Base-by-base conservation (phyloP, 306 rosid genomes). In the Fragaria vesca region DNA sequence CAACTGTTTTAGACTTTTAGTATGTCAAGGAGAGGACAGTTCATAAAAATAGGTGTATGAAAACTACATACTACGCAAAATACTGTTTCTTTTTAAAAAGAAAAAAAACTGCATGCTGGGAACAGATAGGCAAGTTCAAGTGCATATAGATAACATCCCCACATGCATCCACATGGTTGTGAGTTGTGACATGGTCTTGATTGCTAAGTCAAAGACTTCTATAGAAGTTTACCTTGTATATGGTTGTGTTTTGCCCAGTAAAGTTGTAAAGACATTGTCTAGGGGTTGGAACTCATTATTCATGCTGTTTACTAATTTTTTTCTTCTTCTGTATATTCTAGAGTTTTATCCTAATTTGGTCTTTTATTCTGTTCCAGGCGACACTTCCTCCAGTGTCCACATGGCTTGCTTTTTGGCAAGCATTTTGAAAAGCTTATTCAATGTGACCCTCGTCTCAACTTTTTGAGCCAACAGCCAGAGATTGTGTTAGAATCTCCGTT, bases 351-450 rank as follows among this genome's bases (percentile, higher is more conserved):
- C 11, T 78, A 28, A 79, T 75, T 36, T 38, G 36, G 67, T 40
- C 28, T 36, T 68, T 61, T 47, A 34, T 74, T 36, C 73, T 84
- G 78, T 74, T 34, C 36, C 13, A 92, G 97, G 92, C 87, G 78
- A 51, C 96, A 92, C 84, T 89, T 87, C 77, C 70, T 92, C 76
- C 87, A 87, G 83, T 92, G 93, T 43, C 93, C 96, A 1, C 88
- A 73, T 68, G 96, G 92, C 75, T 50, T 85, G 58, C 61, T 75
- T n/a, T 69, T 90, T 8, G 93, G 93, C 60, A 92, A 88, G 91
- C 97, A 89, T 83, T 92, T 84, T 28, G 96, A 92, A 86, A 92
- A 89, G 86, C 96, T 92, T 50, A 76, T 92, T 66, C 97, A 92
- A 81, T 90, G 97, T 66, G 96, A 92, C 76, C 93, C 93, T 24